Evolutionary conservation across 495 filamentous ascomycete genomes (phyloP).

Genomic region (Aspergillus diversus): DNA sequence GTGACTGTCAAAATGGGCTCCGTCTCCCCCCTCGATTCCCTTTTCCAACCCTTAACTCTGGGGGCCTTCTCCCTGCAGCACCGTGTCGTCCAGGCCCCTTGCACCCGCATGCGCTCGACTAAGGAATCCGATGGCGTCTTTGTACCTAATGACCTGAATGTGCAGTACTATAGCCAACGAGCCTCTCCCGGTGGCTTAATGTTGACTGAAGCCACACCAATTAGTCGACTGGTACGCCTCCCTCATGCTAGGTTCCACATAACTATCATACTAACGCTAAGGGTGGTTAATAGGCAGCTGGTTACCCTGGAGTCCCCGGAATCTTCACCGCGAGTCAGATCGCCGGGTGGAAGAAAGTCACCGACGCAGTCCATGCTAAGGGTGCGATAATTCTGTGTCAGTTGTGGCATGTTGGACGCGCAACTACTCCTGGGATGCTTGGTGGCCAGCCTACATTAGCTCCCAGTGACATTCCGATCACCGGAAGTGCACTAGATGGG

Average conservation of each 20-base stretch:
- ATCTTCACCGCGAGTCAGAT: slow-evolving; percentile 51
- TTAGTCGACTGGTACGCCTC: slow-evolving; percentile 24
- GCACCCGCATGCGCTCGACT: slow-evolving; percentile 54
- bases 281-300: slow-evolving; percentile 30
- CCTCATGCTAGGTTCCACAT: neutral
- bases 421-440: slow-evolving; percentile 41
- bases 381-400: slow-evolving; percentile 56
- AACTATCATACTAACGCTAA: no score
- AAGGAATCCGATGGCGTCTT: slow-evolving; percentile 45
- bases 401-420: slow-evolving; percentile 56
- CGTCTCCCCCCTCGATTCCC: slow-evolving; percentile 31
- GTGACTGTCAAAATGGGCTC: slow-evolving; percentile 32
- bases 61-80: slow-evolving; percentile 51
- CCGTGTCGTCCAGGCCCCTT: slow-evolving; percentile 55
- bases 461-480: slow-evolving; percentile 33
- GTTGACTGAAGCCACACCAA: slow-evolving; percentile 51
- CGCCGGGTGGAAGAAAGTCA: slow-evolving; percentile 53
- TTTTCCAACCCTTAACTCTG: slow-evolving; percentile 58
- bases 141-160: slow-evolving; percentile 40
- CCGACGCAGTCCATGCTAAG: slow-evolving; percentile 55
- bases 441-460: slow-evolving; percentile 27
- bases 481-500: slow-evolving; percentile 33
- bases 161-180: slow-evolving; percentile 56
- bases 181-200: slow-evolving; percentile 51
- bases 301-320: slow-evolving; percentile 51